Evolutionary conservation across 352 stramenopile genomes (phyloP), one percentile per base, ranked within the genome.

Genomic region (Thalassiosira sp.): DNA sequence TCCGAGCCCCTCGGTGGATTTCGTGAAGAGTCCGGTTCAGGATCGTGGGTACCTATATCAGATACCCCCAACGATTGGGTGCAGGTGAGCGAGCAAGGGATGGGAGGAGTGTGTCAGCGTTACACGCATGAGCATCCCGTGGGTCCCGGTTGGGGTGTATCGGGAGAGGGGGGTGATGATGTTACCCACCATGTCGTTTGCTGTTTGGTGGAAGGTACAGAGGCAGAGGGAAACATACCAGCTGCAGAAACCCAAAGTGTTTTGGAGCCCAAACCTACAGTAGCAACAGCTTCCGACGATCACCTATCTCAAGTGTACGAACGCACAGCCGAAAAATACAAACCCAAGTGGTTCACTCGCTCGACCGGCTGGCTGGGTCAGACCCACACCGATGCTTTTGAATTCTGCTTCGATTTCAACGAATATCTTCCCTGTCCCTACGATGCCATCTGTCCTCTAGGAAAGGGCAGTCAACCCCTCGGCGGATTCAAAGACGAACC

Each of bases 401-500:
- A 3, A 31, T 62, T 62, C 53, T 62, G 53, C 16, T 16, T 11
- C 1, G 45, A 67, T 40, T 56, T 53, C 45, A 27, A 31, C 31
- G 27, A 56, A 33, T 40, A 56, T 6, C 33, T 77, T 31, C 37
- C 60, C 1, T 77, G 68, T 54, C 68, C 58, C 2, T 77, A 77
- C 45, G 49, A 63, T 37, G 68, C 54, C 18, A 46, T 60, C 27
- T 73, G 35, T 48, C 35, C 48, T 3, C n/a, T 72, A 22, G 35
- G 35, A 22, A 15, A 13, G 18, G 18, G 13, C 1, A 40, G 22
- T 20, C 22, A 25, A 16, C 56, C 40, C 20, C 3, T 65, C 0
- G 53, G 28, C 16, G 53, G 53, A n/a, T 62, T 31, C 31, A 25
- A 48, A 16, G n/a, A 62, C 22, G 35, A 37, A 42, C 13, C 8